phyloP scores from a whole-genome alignment of 345 rosid genomes.

The Barbarea vulgaris region DNA sequence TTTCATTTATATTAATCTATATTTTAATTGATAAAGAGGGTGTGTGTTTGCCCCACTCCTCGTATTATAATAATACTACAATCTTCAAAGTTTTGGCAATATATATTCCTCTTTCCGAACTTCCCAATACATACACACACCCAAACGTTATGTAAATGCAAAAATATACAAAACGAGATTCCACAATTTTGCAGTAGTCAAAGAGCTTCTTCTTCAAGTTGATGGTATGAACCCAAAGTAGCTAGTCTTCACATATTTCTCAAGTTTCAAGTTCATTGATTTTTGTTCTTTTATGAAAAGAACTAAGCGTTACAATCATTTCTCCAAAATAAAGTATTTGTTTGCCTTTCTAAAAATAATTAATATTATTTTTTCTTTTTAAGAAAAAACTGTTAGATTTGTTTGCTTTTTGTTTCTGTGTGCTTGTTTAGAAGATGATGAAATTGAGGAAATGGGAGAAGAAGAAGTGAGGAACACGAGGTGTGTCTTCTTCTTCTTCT shows the following conservation, averaged over 20 bases:
- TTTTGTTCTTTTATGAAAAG: slow-evolving; percentile 3
- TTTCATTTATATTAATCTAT: no score
- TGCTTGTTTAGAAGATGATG: slow-evolving; percentile 22
- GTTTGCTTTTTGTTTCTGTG: background rate
- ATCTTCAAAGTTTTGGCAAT: slow-evolving; percentile 29
- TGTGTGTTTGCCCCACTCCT: slow-evolving; percentile 52
- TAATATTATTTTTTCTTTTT: background rate
- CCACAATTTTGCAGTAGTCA: slow-evolving; percentile 24
- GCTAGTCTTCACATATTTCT: slow-evolving; percentile 37
- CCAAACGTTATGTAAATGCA: slow-evolving; percentile 26
- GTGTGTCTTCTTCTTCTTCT: slow-evolving; percentile 40
- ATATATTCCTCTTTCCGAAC: slow-evolving; percentile 28
- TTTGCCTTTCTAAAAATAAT: background rate
- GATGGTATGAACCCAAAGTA: slow-evolving; percentile 37
- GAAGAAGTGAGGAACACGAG: slow-evolving; percentile 49
- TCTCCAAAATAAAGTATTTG: background rate
- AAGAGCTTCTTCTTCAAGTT: slow-evolving; percentile 37
- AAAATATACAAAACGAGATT: slow-evolving; percentile 29
- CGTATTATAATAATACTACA: slow-evolving; percentile 41
- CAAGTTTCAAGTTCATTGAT: slow-evolving; percentile 33
- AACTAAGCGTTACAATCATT: background rate
- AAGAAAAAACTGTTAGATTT: background rate
- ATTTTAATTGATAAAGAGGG: slow-evolving; percentile 38
- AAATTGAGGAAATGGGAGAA: slow-evolving; percentile 47
- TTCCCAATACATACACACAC: background rate